Conservation (phyloP, 176 grass and related monocot species). For the Musa itinerans region DNA sequence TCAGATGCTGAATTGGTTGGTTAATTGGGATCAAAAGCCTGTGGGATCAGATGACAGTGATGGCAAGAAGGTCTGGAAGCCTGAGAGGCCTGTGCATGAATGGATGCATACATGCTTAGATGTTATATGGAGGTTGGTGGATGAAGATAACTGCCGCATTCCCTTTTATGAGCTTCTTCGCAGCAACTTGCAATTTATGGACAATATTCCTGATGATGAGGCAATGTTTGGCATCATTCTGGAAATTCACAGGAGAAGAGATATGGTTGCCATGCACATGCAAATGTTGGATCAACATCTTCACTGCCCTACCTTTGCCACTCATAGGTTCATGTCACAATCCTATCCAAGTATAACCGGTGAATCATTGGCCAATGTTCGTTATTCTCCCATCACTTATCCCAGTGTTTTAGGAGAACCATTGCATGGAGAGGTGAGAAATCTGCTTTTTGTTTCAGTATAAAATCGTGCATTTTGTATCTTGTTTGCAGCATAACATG, state of each 20-base stretch:
- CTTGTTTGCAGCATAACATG: not conserved
- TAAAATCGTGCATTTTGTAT: not conserved
- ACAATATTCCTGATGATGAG: conserved; percentile 95
- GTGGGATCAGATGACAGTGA: conserved; percentile 39
- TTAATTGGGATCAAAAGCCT: conserved; percentile 68
- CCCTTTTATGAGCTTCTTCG: conserved; percentile 94
- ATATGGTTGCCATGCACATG: conserved; percentile 99
- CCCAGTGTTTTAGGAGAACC: conserved; percentile 91
- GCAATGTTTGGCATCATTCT: conserved; percentile 86
- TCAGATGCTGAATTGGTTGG: conserved; percentile 82
- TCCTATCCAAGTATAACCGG: conserved; percentile 80
- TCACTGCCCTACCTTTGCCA: conserved; percentile 93
- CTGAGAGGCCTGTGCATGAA: conserved; percentile 70
- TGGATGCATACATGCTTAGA: conserved; percentile 95
- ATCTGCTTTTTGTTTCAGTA: not conserved
- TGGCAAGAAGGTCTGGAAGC: conserved; percentile 34
- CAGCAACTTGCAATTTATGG: conserved; percentile 73
- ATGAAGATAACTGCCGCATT: conserved; percentile 72
- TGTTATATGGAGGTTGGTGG: conserved; percentile 83
- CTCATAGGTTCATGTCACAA: conserved; percentile 78
- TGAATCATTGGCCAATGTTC: conserved; percentile 77
- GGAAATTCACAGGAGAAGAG: conserved; percentile 94
- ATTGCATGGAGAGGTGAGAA: conserved; percentile 83
- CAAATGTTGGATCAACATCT: conserved; percentile 98
- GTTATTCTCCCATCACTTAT: conserved; percentile 97